These are phyloP conservation scores for Cladosporium sp. DNA, from an alignment of 2,329 filamentous ascomycete species.

Conservation along the genomic window DNA sequence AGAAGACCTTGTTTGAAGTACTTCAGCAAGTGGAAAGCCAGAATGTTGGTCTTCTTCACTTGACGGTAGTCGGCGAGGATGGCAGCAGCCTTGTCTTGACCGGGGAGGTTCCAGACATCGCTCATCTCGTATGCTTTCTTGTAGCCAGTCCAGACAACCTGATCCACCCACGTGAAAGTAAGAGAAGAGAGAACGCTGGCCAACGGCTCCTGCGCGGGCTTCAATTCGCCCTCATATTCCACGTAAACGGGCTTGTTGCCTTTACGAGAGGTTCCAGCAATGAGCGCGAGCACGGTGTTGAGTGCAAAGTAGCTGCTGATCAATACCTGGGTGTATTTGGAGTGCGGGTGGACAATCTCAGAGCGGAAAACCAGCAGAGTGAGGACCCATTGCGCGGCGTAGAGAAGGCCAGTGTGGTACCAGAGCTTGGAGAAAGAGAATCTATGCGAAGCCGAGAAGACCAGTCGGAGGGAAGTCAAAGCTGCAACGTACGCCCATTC, in stretches of 20 bases:
- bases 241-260: constrained; percentile 87
- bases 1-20: constrained; percentile 80
- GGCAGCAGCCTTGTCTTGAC: constrained; percentile 81
- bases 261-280: constrained; percentile 80
- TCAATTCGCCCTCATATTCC: constrained; percentile 84
- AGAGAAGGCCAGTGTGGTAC: constrained; percentile 89
- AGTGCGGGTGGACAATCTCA: constrained; percentile 73
- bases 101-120: constrained; percentile 88
- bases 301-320: constrained; percentile 74
- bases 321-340: constrained; percentile 62
- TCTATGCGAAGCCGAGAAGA: constrained; percentile 60
- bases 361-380: constrained; percentile 79
- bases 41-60: constrained; percentile 74
- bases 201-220: constrained; percentile 81
- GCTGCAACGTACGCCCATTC: constrained; percentile 80
- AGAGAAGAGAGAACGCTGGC: constrained; percentile 86
- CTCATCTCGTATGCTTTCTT: constrained; percentile 77
- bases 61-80: constrained; percentile 83
- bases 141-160: constrained; percentile 86
- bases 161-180: constrained; percentile 88
- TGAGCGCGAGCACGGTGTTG: constrained; percentile 69
- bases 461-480: constrained; percentile 70
- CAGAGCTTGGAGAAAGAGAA: constrained; percentile 74
- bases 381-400: constrained; percentile 79
- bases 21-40: constrained; percentile 77